Conservation (phyloP, 345 rosid genomes). For the Schrenkiella parvula region DNA sequence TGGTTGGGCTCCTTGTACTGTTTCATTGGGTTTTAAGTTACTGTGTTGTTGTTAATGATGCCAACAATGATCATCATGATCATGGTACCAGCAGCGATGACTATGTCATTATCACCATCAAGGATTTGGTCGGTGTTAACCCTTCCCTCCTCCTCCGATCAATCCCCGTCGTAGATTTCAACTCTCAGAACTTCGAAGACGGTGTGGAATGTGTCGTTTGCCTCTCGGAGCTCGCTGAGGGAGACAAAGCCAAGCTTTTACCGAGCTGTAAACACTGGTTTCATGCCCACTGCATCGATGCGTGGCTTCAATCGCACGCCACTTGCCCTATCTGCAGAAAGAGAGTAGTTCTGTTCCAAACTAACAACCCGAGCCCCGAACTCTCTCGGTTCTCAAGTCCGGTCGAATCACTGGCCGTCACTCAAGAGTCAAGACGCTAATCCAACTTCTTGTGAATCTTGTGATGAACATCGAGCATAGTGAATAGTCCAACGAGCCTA, state of each 20-base stretch:
- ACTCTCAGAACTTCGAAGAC: not conserved
- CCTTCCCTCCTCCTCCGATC: not conserved
- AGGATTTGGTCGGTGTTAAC: too few species aligned
- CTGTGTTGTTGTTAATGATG: too few species aligned
- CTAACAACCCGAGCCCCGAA: too few species aligned
- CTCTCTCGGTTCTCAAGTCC: too few species aligned
- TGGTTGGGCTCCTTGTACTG: too few species aligned
- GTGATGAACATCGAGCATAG: too few species aligned
- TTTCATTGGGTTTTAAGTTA: too few species aligned
- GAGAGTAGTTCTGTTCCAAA: not conserved
- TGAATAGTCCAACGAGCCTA: too few species aligned
- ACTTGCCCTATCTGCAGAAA: not conserved
- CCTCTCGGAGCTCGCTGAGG: not conserved
- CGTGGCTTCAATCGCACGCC: not conserved
- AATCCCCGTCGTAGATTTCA: not conserved
- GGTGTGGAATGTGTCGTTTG: not conserved
- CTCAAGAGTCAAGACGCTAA: too few species aligned
- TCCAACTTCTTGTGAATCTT: too few species aligned
- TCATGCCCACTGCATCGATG: not conserved
- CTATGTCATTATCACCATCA: not conserved
- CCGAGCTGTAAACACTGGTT: not conserved
- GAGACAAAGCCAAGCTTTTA: not conserved
- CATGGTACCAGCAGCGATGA: not conserved
- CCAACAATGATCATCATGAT: too few species aligned
- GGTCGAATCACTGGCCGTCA: too few species aligned